Evolutionary conservation across 805 yeast genomes (phyloP).

Genomic region (Debaryomyces hansenii): DNA sequence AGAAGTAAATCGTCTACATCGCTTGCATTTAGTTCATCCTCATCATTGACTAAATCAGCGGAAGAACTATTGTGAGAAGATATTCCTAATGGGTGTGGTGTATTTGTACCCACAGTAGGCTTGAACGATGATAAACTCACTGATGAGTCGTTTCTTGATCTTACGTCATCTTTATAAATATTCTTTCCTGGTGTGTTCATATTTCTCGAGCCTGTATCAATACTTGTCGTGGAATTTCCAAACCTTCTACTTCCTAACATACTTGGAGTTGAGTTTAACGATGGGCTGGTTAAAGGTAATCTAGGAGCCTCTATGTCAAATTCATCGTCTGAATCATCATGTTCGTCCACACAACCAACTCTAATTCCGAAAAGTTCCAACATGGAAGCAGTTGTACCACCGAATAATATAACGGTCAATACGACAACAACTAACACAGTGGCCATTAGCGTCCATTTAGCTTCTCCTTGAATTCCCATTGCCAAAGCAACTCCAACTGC

Average conservation of each 20-base stretch:
- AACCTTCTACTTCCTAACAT: constrained; percentile 18
- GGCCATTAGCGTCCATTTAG: constrained; percentile 83
- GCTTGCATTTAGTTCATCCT: constrained; percentile 21
- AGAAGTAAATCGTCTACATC: constrained; percentile 40
- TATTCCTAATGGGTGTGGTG: not conserved
- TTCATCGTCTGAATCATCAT: constrained; percentile 82
- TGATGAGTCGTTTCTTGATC: constrained; percentile 32
- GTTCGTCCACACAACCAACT: constrained; percentile 83
- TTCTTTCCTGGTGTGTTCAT: constrained; percentile 9
- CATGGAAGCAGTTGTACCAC: constrained; percentile 99
- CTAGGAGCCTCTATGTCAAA: constrained; percentile 84
- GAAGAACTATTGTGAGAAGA: constrained; percentile 14
- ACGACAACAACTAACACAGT: constrained; percentile 97
- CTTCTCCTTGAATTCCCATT: constrained; percentile 94
- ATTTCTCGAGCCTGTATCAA: constrained; percentile 1
- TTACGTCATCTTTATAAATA: constrained; percentile 19
- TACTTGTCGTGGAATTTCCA: constrained; percentile 8
- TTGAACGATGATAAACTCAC: constrained; percentile 23
- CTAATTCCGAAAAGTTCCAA: constrained; percentile 89
- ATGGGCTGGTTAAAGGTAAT: constrained; percentile 19
- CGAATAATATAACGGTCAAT: constrained; percentile 90
- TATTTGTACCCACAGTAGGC: not conserved
- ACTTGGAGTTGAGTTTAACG: constrained; percentile 3
- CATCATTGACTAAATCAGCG: constrained; percentile 21
- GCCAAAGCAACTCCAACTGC: constrained; percentile 99